These are phyloP conservation scores for Phanerochaete sordida DNA, from an alignment of 768 basidiomycete genomes.

Conservation along the genomic window DNA sequence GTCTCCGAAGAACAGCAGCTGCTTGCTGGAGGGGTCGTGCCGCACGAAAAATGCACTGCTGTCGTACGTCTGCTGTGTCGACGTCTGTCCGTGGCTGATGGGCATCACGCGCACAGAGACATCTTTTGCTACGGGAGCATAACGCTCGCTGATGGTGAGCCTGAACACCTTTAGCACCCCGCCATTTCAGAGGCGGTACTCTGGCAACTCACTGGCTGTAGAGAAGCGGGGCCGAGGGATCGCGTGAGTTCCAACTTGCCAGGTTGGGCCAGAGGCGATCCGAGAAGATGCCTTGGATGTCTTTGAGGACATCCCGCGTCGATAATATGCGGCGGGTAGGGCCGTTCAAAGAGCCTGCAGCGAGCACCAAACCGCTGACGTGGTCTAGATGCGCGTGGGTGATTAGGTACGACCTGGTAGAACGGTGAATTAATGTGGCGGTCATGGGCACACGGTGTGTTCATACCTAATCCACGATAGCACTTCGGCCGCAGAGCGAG, in stretches of 20 bases:
- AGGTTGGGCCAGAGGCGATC: conserved; percentile 85
- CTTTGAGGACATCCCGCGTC: conserved; percentile 55
- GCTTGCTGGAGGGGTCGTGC: conserved; percentile 53
- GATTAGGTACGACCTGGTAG: conserved; percentile 70
- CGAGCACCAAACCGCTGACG: conserved; percentile 74
- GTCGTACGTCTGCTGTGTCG: conserved; percentile 52
- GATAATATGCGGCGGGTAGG: conserved; percentile 62
- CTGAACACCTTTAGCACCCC: conserved; percentile 14
- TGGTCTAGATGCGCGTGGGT: conserved; percentile 94
- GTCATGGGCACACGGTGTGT: conserved; percentile 5
- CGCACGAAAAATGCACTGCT: conserved; percentile 86
- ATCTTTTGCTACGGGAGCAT: conserved; percentile 47
- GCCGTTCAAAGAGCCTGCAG: conserved; percentile 73
- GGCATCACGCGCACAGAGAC: conserved; percentile 66
- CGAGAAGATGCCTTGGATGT: conserved; percentile 69
- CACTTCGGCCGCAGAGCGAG: conserved; percentile 43
- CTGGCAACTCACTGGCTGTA: conserved; percentile 55
- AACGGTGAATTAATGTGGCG: not conserved
- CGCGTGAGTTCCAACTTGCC: conserved; percentile 66
- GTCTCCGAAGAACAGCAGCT: conserved; percentile 94
- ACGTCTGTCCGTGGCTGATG: conserved; percentile 67
- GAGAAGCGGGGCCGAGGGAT: conserved; percentile 56
- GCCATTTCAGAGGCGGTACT: not conserved
- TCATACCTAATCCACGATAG: conserved; percentile 41
- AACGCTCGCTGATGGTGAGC: conserved; percentile 48